Evolutionary conservation across 1,284 basidiomycete genomes (phyloP).

Genomic region (Fomitopsis schrenkii): DNA sequence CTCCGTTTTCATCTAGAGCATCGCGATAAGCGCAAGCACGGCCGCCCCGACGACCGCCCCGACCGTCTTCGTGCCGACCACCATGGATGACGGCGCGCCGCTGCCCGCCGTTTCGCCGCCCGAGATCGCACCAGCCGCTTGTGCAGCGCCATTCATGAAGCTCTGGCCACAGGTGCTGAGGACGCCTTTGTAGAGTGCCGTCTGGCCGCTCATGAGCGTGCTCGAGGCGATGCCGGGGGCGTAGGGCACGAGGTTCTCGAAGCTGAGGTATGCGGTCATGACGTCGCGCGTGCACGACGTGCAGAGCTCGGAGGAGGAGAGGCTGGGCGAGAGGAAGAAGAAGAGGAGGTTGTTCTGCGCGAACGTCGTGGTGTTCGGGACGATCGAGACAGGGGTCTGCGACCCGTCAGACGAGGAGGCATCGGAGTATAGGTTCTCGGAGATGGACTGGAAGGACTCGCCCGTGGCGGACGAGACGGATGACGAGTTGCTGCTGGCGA

Average conservation of each 20-base stretch:
- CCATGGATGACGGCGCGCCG: constrained; percentile 21
- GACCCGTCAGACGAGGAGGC: constrained; percentile 21
- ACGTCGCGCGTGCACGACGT: constrained; percentile 75
- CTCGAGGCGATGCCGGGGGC: constrained; percentile 67
- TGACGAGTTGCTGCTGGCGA: constrained; percentile 5
- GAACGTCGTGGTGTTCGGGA: constrained; percentile 71
- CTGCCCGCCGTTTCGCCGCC: constrained; percentile 26
- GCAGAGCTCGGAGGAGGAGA: constrained; percentile 60
- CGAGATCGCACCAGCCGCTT: constrained; percentile 62
- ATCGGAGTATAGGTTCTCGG: constrained; percentile 12
- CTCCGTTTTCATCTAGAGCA: background rate
- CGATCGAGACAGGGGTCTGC: constrained; percentile 29
- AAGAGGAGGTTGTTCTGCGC: constrained; percentile 65
- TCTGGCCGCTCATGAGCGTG: constrained; percentile 63
- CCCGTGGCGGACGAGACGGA: constrained; percentile 13
- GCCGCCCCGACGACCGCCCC: constrained; percentile 20
- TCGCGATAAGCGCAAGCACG: constrained; percentile 6
- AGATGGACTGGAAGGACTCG: constrained; percentile 19
- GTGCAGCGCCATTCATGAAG: constrained; percentile 62
- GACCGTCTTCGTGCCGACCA: constrained; percentile 16
- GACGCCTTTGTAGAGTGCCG: constrained; percentile 60
- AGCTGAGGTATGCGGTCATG: constrained; percentile 72
- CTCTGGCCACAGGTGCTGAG: constrained; percentile 49
- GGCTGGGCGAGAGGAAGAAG: constrained; percentile 65
- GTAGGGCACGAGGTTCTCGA: constrained; percentile 69